Conservation (phyloP, 2,329 filamentous ascomycete genomes). For the Dothiorella sarmentorum region DNA sequence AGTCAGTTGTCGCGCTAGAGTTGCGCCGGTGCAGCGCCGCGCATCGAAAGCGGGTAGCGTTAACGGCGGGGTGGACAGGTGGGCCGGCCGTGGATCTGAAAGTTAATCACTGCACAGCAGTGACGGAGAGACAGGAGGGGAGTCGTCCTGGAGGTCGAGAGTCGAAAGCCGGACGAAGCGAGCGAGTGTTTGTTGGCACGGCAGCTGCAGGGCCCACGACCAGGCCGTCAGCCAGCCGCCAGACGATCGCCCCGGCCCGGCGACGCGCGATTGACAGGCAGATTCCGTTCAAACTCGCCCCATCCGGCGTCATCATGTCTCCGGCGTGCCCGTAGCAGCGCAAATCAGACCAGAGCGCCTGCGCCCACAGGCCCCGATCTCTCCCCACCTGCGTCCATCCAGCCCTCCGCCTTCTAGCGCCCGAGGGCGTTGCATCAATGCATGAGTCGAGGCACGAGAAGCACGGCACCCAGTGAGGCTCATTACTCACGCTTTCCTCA, state of each 20-base stretch:
- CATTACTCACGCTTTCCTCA: neutral
- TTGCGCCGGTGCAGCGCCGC: conserved; percentile 6
- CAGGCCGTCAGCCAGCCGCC: neutral
- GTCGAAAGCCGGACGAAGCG: too few species aligned
- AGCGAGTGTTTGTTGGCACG: conserved; percentile 12
- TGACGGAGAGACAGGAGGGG: neutral
- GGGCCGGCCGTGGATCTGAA: neutral
- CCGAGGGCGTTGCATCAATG: neutral
- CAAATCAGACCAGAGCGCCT: neutral
- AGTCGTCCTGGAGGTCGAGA: too few species aligned
- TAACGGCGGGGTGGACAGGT: neutral
- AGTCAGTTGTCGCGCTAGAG: conserved; percentile 10
- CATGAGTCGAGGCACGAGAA: neutral
- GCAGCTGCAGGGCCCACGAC: conserved; percentile 6
- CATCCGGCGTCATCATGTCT: too few species aligned
- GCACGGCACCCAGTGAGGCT: neutral
- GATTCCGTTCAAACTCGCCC: too few species aligned
- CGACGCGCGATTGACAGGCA: neutral
- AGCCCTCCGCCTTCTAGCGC: neutral
- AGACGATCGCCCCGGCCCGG: neutral
- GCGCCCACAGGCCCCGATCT: neutral
- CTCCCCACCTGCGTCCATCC: neutral
- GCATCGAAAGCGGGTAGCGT: conserved; percentile 8
- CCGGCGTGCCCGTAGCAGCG: neutral
- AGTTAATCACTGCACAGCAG: neutral